A percentile compares a stretch with the other conserved stretches of the same genome.
Conservation (phyloP, 148 eudicot genomes). For the Beta vulgaris region DNA sequence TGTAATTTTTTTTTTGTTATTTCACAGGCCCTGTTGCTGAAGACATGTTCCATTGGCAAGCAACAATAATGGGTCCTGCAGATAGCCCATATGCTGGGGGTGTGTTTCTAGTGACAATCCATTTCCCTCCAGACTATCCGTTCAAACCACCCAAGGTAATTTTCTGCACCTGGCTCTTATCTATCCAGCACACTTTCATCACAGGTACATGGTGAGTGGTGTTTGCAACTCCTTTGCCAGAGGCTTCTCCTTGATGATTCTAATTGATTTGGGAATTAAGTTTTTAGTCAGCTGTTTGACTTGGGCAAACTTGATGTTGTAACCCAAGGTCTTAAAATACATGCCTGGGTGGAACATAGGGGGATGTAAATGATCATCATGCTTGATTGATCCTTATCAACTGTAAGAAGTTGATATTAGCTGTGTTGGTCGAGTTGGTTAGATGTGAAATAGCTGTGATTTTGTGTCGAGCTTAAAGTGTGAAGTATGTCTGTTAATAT, state of each 20-base stretch:
- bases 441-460: background rate
- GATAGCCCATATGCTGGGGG: conserved; percentile 77
- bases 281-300: background rate
- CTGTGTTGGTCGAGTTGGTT: no score
- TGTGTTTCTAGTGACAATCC: conserved; percentile 65
- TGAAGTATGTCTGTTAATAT: background rate
- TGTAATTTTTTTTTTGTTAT: conserved; percentile 1
- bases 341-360: background rate
- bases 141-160: conserved; percentile 73
- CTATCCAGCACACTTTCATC: no score
- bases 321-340: background rate
- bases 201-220: no score
- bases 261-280: background rate
- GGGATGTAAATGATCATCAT: background rate
- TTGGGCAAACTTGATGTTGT: background rate
- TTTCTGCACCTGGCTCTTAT: no score
- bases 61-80: conserved; percentile 73
- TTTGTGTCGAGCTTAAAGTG: background rate
- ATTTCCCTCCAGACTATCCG: conserved; percentile 71
- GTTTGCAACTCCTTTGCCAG: background rate
- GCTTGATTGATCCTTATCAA: background rate
- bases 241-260: background rate
- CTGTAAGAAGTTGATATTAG: no score
- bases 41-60: conserved; percentile 80
- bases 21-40: conserved; percentile 60